Evolutionary conservation across 1,284 basidiomycete genomes (phyloP).

Genomic region (Athelia sp.): DNA sequence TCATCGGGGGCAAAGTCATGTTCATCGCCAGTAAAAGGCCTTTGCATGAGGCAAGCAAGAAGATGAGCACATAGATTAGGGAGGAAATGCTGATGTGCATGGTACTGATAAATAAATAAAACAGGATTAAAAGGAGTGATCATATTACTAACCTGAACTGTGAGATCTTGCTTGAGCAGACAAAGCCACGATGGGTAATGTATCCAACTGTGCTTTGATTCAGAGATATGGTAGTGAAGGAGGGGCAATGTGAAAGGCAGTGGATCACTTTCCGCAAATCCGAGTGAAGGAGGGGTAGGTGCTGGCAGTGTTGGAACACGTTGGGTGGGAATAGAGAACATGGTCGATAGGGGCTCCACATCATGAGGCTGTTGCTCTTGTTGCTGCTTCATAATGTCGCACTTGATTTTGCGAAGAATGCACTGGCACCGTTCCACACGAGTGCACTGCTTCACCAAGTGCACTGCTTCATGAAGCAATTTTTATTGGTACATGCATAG

Average conservation of each 20-base stretch:
- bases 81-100: conserved; percentile 11
- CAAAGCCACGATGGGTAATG: conserved; percentile 14
- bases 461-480: no score
- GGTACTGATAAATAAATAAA: background rate
- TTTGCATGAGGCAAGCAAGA: conserved; percentile 10
- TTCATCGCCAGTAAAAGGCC: conserved; percentile 15
- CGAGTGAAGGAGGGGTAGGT: no score
- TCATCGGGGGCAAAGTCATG: conserved; percentile 9
- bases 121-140: conserved; percentile 1
- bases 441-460: conserved; percentile 20
- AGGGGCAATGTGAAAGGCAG: conserved; percentile 12
- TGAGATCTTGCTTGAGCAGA: conserved; percentile 15
- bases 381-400: conserved; percentile 2
- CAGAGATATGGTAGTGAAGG: conserved; percentile 20
- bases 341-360: conserved; percentile 1
- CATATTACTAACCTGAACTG: conserved; percentile 3
- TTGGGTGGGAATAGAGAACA: no score
- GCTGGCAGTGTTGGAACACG: no score
- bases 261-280: conserved; percentile 10
- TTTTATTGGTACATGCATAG: conserved; percentile 27
- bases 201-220: conserved; percentile 6
- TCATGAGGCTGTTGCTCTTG: background rate
- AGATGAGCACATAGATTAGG: conserved; percentile 16
- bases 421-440: conserved; percentile 13
- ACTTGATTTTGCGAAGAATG: conserved; percentile 6